Percentiles rank a stretch among this genome's conserved stretches.
Conservation (phyloP, 2,329 filamentous ascomycete genomes). For the Pestalotiopsis fici region DNA sequence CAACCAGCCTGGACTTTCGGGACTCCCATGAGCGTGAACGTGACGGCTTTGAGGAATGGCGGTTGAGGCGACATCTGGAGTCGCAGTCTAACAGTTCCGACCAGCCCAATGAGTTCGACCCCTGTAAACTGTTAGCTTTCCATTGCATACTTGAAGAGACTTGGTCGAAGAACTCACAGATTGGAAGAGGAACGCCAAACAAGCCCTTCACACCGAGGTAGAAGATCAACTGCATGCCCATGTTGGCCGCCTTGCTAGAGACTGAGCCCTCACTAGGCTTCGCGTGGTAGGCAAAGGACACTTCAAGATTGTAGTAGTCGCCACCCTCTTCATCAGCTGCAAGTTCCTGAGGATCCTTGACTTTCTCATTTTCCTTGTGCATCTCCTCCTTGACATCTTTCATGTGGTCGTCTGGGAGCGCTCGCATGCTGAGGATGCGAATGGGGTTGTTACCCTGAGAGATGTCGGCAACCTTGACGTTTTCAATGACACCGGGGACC, state of each 20-base stretch:
- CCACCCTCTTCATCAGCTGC: slow-evolving; percentile 89
- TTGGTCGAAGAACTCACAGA: no score
- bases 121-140: no score
- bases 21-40: slow-evolving; percentile 91
- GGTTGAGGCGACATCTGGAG: slow-evolving; percentile 87
- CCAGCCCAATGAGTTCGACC: slow-evolving; percentile 88
- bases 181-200: slow-evolving; percentile 84
- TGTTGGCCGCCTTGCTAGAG: slow-evolving; percentile 84
- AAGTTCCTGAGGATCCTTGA: slow-evolving; percentile 82
- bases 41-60: slow-evolving; percentile 88
- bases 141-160: no score
- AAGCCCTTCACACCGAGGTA: slow-evolving; percentile 88
- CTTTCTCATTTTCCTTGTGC: slow-evolving; percentile 75
- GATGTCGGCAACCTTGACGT: slow-evolving; percentile 92
- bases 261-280: slow-evolving; percentile 70
- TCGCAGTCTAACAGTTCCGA: slow-evolving; percentile 82
- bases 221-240: slow-evolving; percentile 96
- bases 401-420: slow-evolving; percentile 81
- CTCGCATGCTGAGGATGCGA: slow-evolving; percentile 82
- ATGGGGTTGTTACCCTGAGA: slow-evolving; percentile 91
- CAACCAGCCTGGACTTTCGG: slow-evolving; percentile 89
- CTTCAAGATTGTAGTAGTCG: slow-evolving; percentile 90
- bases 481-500: slow-evolving; percentile 87
- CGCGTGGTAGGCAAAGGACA: slow-evolving; percentile 88
- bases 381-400: slow-evolving; percentile 80